Evolutionary conservation across 148 eudicot species (phyloP).

Genomic region (Camellia japonica): DNA sequence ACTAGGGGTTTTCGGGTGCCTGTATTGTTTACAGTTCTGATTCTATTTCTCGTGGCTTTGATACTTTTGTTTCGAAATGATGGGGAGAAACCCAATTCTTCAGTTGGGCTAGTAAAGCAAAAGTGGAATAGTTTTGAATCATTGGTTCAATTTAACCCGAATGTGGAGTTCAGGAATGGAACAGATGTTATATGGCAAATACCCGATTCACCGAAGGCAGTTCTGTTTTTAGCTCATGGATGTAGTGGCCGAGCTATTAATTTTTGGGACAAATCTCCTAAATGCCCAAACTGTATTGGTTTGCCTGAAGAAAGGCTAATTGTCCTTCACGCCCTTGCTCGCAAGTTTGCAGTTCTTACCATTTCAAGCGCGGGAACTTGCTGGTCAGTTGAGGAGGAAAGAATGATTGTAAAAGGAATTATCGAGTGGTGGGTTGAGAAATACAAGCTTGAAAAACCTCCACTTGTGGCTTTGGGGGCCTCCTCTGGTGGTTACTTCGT

Average conservation of each 20-base stretch:
- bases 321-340: constrained; percentile 61
- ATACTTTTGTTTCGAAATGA: constrained; percentile 25
- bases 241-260: constrained; percentile 68
- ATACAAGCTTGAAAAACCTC: constrained; percentile 52
- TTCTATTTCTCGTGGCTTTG: constrained; percentile 25
- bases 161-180: constrained; percentile 47
- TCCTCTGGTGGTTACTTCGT: constrained; percentile 95
- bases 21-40: constrained; percentile 27
- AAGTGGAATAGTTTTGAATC: constrained; percentile 36
- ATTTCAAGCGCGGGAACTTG: constrained; percentile 62
- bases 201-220: constrained; percentile 61
- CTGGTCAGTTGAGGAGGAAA: constrained; percentile 72
- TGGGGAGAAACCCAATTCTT: constrained; percentile 22
- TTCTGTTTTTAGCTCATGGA: constrained; percentile 90
- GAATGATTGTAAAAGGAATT: constrained; percentile 34
- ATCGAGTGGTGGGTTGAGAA: constrained; percentile 63
- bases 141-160: constrained; percentile 41
- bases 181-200: constrained; percentile 79
- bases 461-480: constrained; percentile 88
- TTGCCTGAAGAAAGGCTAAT: constrained; percentile 84
- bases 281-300: constrained; percentile 72
- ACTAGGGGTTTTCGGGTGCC: constrained; percentile 24
- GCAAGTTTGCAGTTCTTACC: constrained; percentile 63
- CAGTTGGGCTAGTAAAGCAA: constrained; percentile 16
- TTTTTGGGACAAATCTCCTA: constrained; percentile 66